A percentile compares a stretch with the other conserved stretches of the same genome.
Conservation (phyloP, 2,329 filamentous ascomycete genomes). For the Epichloe gansuensis region DNA sequence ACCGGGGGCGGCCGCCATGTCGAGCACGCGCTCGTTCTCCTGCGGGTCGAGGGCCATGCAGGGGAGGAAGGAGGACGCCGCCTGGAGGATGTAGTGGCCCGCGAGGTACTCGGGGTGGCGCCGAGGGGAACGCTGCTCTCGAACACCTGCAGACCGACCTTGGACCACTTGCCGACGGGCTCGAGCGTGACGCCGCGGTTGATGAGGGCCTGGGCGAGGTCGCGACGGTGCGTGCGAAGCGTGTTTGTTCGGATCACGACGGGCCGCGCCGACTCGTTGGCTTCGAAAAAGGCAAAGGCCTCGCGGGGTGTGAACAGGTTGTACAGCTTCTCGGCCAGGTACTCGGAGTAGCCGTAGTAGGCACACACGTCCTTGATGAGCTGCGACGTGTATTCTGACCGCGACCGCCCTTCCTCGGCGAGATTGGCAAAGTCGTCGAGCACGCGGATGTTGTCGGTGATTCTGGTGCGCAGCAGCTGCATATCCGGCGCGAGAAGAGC, state of each 20-base stretch:
- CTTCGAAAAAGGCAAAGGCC: slow-evolving; percentile 96
- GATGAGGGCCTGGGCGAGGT: slow-evolving; percentile 86
- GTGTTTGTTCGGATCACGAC: slow-evolving; percentile 97
- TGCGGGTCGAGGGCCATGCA: slow-evolving; percentile 96
- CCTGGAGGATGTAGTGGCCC: slow-evolving; percentile 95
- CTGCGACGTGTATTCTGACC: slow-evolving; percentile 78
- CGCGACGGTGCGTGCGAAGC: slow-evolving; percentile 60
- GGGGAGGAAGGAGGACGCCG: slow-evolving; percentile 89
- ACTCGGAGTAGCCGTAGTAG: slow-evolving; percentile 94
- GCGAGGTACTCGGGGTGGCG: slow-evolving; percentile 93
- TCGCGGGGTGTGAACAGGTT: slow-evolving; percentile 85
- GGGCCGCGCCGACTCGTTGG: slow-evolving; percentile 87
- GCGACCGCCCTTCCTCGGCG: slow-evolving; percentile 65
- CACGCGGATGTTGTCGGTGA: slow-evolving; percentile 87
- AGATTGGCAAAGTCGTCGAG: slow-evolving; percentile 80
- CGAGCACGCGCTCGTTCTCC: slow-evolving; percentile 80
- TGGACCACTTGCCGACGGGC: slow-evolving; percentile 96
- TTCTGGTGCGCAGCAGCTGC: slow-evolving; percentile 74
- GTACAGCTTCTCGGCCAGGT: slow-evolving; percentile 91
- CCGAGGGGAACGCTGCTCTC: slow-evolving; percentile 76
- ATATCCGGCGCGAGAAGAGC: slow-evolving; percentile 73
- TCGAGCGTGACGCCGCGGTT: slow-evolving; percentile 94
- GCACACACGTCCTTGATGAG: slow-evolving; percentile 84
- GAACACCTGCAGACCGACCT: slow-evolving; percentile 93
- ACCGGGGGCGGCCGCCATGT: slow-evolving; percentile 31